Evolutionary conservation across 2,329 filamentous ascomycete genomes (phyloP).

Genomic region (Aspergillus puulaauensis): DNA sequence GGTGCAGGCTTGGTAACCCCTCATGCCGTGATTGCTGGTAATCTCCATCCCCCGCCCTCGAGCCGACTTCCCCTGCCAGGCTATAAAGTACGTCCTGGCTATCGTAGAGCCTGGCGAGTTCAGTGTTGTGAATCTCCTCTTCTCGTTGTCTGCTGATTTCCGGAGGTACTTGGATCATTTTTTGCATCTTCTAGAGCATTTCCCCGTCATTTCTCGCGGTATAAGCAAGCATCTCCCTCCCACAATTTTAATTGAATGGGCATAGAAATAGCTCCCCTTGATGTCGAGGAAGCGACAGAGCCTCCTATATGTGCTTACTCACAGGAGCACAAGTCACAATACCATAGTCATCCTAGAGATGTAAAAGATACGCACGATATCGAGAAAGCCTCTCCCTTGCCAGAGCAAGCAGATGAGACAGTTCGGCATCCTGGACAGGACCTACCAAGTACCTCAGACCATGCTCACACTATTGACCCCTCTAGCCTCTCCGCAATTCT

Average conservation of each 20-base stretch:
- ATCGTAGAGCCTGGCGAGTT: not conserved
- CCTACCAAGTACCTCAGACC: slow-evolving; percentile 14
- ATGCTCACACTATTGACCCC: slow-evolving; percentile 27
- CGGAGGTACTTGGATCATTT: not conserved
- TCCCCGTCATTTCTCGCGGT: not conserved
- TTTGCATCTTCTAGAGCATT: not conserved
- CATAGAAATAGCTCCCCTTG: slow-evolving; percentile 36
- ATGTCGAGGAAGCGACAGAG: slow-evolving; percentile 45
- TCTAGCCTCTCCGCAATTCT: slow-evolving; percentile 20
- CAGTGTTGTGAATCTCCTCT: not conserved
- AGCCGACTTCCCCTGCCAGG: not conserved
- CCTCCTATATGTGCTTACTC: slow-evolving; percentile 39
- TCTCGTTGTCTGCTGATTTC: not conserved
- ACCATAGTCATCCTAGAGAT: slow-evolving; percentile 19
- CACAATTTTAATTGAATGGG: slow-evolving; percentile 36
- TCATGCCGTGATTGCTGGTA: slow-evolving; percentile 9
- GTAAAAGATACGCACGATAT: slow-evolving; percentile 17
- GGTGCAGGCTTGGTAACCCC: slow-evolving; percentile 14
- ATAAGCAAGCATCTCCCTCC: slow-evolving; percentile 4
- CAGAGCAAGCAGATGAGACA: slow-evolving; percentile 4
- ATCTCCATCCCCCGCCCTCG: not conserved
- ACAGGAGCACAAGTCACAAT: slow-evolving; percentile 22
- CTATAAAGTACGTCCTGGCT: slow-evolving; percentile 7
- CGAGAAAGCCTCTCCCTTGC: slow-evolving; percentile 17
- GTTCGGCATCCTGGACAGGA: not conserved